phyloP scores from a whole-genome alignment of 1,284 basidiomycete genomes.

The Ustanciosporium gigantosporum region DNA sequence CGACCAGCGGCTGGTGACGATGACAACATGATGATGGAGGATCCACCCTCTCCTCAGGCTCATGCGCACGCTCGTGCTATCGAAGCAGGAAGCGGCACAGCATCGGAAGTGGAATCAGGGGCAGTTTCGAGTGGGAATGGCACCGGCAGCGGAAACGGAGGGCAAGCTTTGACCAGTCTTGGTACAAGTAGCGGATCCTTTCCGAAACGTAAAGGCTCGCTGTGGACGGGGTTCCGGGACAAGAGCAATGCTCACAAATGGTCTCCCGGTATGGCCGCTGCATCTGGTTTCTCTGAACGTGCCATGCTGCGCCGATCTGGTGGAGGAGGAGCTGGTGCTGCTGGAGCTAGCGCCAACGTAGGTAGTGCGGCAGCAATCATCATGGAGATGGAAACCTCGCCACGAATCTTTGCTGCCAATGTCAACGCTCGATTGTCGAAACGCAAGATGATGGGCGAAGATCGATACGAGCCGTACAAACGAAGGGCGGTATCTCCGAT shows the following conservation, averaged over 20 bases:
- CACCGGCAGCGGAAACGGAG: not conserved
- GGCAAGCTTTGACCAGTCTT: conserved; percentile 1
- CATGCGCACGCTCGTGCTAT: not conserved
- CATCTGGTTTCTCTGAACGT: not conserved
- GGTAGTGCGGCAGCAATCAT: conserved; percentile 3
- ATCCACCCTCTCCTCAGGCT: not conserved
- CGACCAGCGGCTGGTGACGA: not conserved
- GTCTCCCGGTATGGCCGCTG: conserved; percentile 9
- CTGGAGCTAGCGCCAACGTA: conserved; percentile 2
- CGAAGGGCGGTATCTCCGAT: conserved; percentile 43
- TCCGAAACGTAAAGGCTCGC: conserved; percentile 26
- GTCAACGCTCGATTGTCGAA: conserved; percentile 15
- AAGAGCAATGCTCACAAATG: conserved; percentile 31
- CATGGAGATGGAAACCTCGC: conserved; percentile 32
- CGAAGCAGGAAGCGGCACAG: too few relatives aligned
- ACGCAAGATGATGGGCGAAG: conserved; percentile 36
- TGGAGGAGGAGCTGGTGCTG: not conserved
- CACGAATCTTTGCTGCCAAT: conserved; percentile 10
- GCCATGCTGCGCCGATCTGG: not conserved
- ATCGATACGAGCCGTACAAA: conserved; percentile 47
- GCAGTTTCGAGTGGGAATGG: not conserved
- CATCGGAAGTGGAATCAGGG: not conserved
- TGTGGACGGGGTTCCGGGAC: conserved; percentile 41
- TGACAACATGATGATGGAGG: not conserved
- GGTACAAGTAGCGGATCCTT: conserved; percentile 10